phyloP scores from a whole-genome alignment of 208 protist genomes.

The Leishmania amazonensis region DNA sequence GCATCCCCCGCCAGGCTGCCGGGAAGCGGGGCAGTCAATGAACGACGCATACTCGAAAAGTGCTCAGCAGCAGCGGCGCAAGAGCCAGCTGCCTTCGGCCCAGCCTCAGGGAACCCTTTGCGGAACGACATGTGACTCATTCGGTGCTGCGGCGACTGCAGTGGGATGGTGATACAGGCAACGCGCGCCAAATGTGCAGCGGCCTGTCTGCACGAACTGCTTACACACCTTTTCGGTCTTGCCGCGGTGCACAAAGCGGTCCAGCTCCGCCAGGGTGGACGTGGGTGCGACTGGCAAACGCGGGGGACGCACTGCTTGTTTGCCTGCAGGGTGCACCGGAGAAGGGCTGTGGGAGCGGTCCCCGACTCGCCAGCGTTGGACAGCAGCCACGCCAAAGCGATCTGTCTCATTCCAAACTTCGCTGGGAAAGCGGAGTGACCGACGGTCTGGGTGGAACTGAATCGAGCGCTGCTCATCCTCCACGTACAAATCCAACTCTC shows the following conservation, averaged over 20 bases:
- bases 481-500: slow-evolving; percentile 1
- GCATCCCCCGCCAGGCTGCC: background rate
- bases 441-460: background rate
- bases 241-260: slow-evolving; percentile 19
- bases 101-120: background rate
- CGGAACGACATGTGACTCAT: background rate
- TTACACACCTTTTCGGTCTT: slow-evolving; percentile 61
- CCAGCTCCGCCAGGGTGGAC: slow-evolving; percentile 18
- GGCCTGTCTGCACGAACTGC: slow-evolving; percentile 55
- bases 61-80: background rate
- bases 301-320: background rate
- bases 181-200: slow-evolving; percentile 72
- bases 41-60: background rate
- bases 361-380: background rate
- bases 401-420: background rate
- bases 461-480: slow-evolving; percentile 1
- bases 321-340: background rate
- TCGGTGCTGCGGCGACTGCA: background rate
- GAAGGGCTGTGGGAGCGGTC: slow-evolving; percentile 5
- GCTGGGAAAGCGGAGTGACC: background rate
- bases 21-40: background rate
- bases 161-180: slow-evolving; percentile 77
- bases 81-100: background rate
- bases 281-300: background rate
- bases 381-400: background rate